Conservation (phyloP, 345 rosid genomes). For the Populus tremula region DNA sequence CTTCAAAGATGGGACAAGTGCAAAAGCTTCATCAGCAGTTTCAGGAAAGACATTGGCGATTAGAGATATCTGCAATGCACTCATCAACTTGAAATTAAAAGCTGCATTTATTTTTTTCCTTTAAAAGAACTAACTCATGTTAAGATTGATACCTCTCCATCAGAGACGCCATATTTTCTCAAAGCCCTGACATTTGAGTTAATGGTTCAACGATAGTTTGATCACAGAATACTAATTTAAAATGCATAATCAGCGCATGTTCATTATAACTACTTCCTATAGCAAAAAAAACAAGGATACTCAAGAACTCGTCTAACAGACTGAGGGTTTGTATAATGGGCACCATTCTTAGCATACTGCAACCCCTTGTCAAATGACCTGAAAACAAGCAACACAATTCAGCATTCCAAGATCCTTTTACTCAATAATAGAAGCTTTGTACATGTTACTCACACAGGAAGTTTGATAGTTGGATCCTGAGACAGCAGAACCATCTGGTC, state of each 20-base stretch:
- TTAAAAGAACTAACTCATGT: slow-evolving; percentile 13
- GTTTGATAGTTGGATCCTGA: slow-evolving; percentile 69
- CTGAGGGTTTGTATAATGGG: slow-evolving; percentile 50
- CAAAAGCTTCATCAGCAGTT: slow-evolving; percentile 66
- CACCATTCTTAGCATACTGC: slow-evolving; percentile 49
- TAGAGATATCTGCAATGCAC: slow-evolving; percentile 60
- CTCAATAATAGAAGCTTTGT: not conserved
- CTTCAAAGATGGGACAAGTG: slow-evolving; percentile 76
- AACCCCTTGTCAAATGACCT: slow-evolving; percentile 75
- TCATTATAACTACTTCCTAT: not conserved
- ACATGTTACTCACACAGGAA: slow-evolving; percentile 60
- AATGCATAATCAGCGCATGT: slow-evolving; percentile 6
- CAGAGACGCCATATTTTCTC: slow-evolving; percentile 49
- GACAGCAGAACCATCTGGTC: slow-evolving; percentile 73
- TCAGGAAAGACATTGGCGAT: slow-evolving; percentile 81
- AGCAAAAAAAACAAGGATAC: slow-evolving; percentile 58
- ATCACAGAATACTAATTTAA: slow-evolving; percentile 3
- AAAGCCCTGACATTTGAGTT: slow-evolving; percentile 57
- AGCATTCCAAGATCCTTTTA: slow-evolving; percentile 13
- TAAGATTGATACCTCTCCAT: slow-evolving; percentile 65
- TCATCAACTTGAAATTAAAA: slow-evolving; percentile 27
- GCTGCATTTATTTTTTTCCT: slow-evolving; percentile 5
- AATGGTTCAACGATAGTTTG: slow-evolving; percentile 28
- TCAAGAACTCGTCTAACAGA: slow-evolving; percentile 64
- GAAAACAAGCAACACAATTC: slow-evolving; percentile 24